phyloP scores from a whole-genome alignment of 1,284 basidiomycete species.

The Sphagnurus paluster region DNA sequence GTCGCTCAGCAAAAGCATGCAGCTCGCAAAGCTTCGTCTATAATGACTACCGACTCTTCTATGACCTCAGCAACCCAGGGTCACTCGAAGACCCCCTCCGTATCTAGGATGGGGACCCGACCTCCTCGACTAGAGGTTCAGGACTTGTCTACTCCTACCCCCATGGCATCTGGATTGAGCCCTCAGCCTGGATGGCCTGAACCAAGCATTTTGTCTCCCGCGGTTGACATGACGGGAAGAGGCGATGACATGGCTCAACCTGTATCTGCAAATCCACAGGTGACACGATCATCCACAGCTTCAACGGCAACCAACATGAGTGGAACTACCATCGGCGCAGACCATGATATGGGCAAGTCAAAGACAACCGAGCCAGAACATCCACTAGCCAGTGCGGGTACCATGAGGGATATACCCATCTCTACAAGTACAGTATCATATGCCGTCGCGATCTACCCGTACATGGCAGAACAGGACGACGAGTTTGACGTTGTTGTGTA shows the following conservation, averaged over 20 bases:
- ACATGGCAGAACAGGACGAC: constrained; percentile 95
- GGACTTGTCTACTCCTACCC: constrained; percentile 44
- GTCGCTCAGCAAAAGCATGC: constrained; percentile 95
- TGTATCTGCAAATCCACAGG: constrained; percentile 26
- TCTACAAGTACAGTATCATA: constrained; percentile 73
- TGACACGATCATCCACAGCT: constrained; percentile 21
- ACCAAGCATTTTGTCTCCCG: constrained; percentile 56
- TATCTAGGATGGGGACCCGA: constrained; percentile 41
- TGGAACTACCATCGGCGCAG: constrained; percentile 24
- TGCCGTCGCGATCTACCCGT: constrained; percentile 91
- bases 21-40: constrained; percentile 67
- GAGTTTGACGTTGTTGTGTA: constrained; percentile 98
- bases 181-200: constrained; percentile 78
- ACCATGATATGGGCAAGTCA: constrained; percentile 19
- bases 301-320: constrained; percentile 24
- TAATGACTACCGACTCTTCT: constrained; percentile 41
- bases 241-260: constrained; percentile 35
- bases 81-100: constrained; percentile 39
- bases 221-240: constrained; percentile 39
- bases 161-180: constrained; percentile 49
- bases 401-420: constrained; percentile 37
- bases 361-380: constrained; percentile 21
- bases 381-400: constrained; percentile 23
- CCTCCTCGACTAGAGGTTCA: constrained; percentile 69
- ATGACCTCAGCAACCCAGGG: constrained; percentile 38